Conservation (phyloP, 2,329 filamentous ascomycete species). For the Chrysoporthe austroafricana region DNA sequence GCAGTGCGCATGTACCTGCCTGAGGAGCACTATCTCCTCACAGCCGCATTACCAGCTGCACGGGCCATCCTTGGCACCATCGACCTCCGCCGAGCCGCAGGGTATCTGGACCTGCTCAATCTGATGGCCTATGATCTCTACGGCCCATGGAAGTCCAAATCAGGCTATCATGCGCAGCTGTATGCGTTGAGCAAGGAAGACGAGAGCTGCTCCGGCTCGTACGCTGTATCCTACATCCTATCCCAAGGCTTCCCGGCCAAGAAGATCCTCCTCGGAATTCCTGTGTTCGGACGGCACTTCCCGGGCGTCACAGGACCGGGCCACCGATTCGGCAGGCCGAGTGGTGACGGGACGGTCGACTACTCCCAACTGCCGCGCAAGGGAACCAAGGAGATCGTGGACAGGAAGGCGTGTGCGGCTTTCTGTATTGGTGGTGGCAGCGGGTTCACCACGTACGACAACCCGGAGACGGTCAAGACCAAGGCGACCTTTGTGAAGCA, state of each 20-base stretch:
- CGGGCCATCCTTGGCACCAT: constrained; percentile 70
- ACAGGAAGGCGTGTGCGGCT: constrained; percentile 69
- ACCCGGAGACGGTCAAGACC: constrained; percentile 72
- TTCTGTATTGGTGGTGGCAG: constrained; percentile 72
- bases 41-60: constrained; percentile 72
- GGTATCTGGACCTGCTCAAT: constrained; percentile 76
- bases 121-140: constrained; percentile 82
- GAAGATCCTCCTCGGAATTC: constrained; percentile 77
- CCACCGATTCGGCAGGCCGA: constrained; percentile 59
- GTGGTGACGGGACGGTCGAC: constrained; percentile 73
- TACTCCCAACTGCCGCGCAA: constrained; percentile 70
- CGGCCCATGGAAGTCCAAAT: constrained; percentile 68
- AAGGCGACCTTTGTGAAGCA: constrained; percentile 77
- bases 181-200: constrained; percentile 57
- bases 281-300: constrained; percentile 77
- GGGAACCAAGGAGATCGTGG: constrained; percentile 67
- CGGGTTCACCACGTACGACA: constrained; percentile 81
- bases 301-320: constrained; percentile 67
- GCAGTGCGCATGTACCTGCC: constrained; percentile 70
- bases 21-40: constrained; percentile 69
- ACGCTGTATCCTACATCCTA: constrained; percentile 68
- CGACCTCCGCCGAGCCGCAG: constrained; percentile 63
- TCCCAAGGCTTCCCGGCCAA: constrained; percentile 67
- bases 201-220: constrained; percentile 70
- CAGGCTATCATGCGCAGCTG: constrained; percentile 78